Evolutionary conservation across 2,329 filamentous ascomycete genomes (phyloP), one percentile per base, ranked within the genome.

Genomic region (Colletotrichum lindemuthianum): DNA sequence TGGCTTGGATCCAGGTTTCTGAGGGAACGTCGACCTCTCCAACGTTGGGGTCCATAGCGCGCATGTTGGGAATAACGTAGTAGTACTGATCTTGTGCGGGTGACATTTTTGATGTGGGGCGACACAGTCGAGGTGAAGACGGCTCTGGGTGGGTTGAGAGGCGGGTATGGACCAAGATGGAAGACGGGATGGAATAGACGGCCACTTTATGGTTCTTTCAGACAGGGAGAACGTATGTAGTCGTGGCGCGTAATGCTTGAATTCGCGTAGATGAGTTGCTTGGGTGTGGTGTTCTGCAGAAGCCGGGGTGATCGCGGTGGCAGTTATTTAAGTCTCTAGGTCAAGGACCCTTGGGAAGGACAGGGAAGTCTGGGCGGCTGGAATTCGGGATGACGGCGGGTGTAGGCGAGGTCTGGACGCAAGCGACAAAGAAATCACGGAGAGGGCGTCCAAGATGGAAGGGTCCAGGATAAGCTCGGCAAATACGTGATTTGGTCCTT

Each of bases 1-100:
- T 87, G 39, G 83, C 81, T 58, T 82, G 79, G 67, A 85, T 80
- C 85, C 84, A 87, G 49, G 75, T 66, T 64, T 76, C 73, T 45
- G 74, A 71, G 59, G 69, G 63, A 64, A 70, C 67, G 60, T 79
- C 77, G 65, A 77, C 69, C 67, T 79, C 74, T 48, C 70, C 66
- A 9, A 74, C 72, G 45, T 73, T 70, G 39, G 76, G 61, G 67
- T 78, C 75, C 61, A 76, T 68, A 45, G 73, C 68, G 68, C 71
- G 70, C 13, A 73, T 66, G 61, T 77, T 73, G 61, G 76, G 75
- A n/a, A 76, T 69, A 49, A 74, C 67, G 67, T 72, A 75, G 70
- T 70, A 69, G 48, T 63, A 63, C 48, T 65, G 61, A 12, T 65
- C 61, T 65, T 65, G 61, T 47, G 58, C 36, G 13, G 61, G 58